Evolutionary conservation across 148 eudicot species (phyloP).

Genomic region (Amaranthus cruentus): DNA sequence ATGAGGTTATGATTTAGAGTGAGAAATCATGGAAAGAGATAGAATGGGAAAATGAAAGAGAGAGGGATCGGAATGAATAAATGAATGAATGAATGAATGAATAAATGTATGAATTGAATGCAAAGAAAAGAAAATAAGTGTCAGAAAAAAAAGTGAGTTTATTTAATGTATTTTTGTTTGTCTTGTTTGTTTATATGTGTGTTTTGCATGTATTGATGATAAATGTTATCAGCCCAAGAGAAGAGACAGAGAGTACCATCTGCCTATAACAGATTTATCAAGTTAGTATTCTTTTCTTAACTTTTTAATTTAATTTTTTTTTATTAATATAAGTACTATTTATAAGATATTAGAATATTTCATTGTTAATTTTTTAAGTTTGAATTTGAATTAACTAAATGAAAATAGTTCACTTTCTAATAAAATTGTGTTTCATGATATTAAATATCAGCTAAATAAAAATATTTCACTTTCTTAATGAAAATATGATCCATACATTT

Average conservation of each 20-base stretch:
- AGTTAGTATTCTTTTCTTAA: conserved; percentile 44
- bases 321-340: conserved; percentile 39
- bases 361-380: neutral
- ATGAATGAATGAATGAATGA: no score
- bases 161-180: conserved; percentile 21
- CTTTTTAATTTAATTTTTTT: neutral
- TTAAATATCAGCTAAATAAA: no score
- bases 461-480: no score
- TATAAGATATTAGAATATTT: neutral
- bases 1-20: conserved; percentile 44
- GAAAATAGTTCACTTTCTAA: no score
- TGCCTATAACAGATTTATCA: conserved; percentile 96
- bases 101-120: neutral
- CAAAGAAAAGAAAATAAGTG: neutral
- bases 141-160: conserved; percentile 18
- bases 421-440: no score
- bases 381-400: neutral
- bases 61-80: conserved; percentile 8
- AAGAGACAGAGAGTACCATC: conserved; percentile 99
- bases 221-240: conserved; percentile 70
- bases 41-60: neutral
- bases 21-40: conserved; percentile 8
- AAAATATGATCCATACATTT: no score
- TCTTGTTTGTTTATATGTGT: conserved; percentile 21
- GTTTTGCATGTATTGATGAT: conserved; percentile 19